These are phyloP conservation scores for Ceratobasidium sp. DNA, from an alignment of 1,284 basidiomycete species.

Conservation along the genomic window DNA sequence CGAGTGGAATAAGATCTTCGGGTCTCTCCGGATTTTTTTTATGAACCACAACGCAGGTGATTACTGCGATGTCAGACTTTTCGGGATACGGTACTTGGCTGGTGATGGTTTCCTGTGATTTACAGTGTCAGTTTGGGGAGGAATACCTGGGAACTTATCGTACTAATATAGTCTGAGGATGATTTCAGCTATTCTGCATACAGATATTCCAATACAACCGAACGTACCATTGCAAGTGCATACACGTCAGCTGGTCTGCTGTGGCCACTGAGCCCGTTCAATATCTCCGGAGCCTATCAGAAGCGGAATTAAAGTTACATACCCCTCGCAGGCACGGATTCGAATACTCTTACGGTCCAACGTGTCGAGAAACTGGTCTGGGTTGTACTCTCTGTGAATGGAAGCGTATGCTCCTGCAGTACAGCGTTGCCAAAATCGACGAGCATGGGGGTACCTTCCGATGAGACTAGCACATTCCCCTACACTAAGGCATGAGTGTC, in stretches of 20 bases:
- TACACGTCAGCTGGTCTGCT: not conserved
- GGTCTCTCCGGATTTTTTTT: not conserved
- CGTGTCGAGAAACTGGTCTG: not conserved
- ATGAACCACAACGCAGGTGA: not conserved
- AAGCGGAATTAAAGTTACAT: not conserved
- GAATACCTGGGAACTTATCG: not conserved
- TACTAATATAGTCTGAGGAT: constrained; percentile 6
- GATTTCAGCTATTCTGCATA: no score
- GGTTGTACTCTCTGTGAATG: not conserved
- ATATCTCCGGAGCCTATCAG: constrained; percentile 3
- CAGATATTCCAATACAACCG: no score
- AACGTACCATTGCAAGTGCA: constrained; percentile 13
- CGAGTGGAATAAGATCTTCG: not conserved
- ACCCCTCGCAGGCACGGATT: no score
- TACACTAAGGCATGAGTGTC: not conserved
- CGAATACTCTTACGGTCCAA: constrained; percentile 2
- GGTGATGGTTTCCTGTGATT: not conserved
- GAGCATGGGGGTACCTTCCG: not conserved
- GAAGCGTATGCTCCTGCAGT: not conserved
- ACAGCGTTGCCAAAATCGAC: constrained; percentile 10
- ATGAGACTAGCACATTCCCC: constrained; percentile 1
- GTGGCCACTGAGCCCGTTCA: not conserved
- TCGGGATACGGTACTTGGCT: constrained; percentile 1
- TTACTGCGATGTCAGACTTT: no score
- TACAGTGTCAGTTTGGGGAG: not conserved